Conservation (phyloP, 2,329 filamentous ascomycete species). For the Immersiporthe knoxdaviesiana region DNA sequence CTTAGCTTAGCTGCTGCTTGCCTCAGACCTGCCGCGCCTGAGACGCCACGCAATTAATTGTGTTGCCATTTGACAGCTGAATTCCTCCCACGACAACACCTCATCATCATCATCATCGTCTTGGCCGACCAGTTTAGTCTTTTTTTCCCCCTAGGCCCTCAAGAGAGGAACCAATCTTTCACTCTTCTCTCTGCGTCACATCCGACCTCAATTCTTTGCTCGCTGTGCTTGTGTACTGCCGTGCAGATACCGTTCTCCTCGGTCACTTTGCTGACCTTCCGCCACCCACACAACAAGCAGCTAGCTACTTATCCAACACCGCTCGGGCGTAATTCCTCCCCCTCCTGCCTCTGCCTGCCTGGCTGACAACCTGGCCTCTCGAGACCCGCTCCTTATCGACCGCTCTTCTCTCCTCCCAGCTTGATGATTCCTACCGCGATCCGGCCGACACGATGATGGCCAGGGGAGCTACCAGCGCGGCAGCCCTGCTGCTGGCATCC, state of each 20-base stretch:
- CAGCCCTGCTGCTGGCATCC: slow-evolving; percentile 56
- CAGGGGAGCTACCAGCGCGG: slow-evolving; percentile 49
- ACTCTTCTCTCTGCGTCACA: background rate
- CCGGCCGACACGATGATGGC: slow-evolving; percentile 57
- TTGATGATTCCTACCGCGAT: slow-evolving; percentile 48
- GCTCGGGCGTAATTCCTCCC: background rate
- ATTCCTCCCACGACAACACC: background rate
- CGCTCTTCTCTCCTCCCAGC: slow-evolving; percentile 21
- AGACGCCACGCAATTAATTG: slow-evolving; percentile 21
- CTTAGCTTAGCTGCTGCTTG: slow-evolving; percentile 11
- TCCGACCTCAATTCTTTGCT: background rate
- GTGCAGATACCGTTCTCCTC: background rate
- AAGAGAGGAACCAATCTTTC: background rate
- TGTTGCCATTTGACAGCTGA: background rate
- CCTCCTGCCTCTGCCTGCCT: background rate
- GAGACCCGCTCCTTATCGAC: background rate
- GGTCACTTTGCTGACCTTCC: background rate
- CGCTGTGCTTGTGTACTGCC: background rate
- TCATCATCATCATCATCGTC: too few species aligned
- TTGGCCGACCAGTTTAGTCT: too few species aligned
- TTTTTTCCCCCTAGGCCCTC: background rate
- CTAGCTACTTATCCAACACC: background rate
- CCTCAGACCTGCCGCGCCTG: slow-evolving; percentile 18
- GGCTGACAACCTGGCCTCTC: background rate
- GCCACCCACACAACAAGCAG: background rate